A percentile compares a stretch with the other conserved stretches of the same genome.
phyloP scores from a whole-genome alignment of 148 eudicot genomes.

The Vaccinium vitisidaea region DNA sequence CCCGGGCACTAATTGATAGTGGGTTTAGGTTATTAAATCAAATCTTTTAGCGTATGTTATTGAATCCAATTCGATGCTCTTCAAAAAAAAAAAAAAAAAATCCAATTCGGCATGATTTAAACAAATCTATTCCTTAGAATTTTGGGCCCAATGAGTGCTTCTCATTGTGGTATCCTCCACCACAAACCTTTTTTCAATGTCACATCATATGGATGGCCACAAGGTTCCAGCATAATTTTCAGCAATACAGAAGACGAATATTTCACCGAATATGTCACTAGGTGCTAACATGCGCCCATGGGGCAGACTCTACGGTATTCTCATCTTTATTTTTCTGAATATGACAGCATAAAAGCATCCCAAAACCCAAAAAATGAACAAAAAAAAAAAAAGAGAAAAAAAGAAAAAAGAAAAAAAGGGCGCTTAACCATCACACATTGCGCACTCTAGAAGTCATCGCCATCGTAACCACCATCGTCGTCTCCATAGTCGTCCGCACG shows the following conservation, averaged over 20 bases:
- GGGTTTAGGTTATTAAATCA: too few relatives aligned
- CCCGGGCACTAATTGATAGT: too few relatives aligned
- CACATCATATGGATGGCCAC: background rate
- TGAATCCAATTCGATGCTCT: too few relatives aligned
- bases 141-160: too few relatives aligned
- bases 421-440: background rate
- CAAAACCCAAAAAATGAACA: background rate
- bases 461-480: conserved; percentile 27
- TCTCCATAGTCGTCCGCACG: conserved; percentile 13
- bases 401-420: too few relatives aligned
- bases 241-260: background rate
- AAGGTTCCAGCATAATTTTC: background rate
- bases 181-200: too few relatives aligned
- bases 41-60: too few relatives aligned
- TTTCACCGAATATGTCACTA: background rate
- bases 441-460: conserved; percentile 23
- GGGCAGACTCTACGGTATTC: background rate
- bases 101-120: too few relatives aligned
- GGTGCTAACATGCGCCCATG: background rate
- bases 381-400: background rate
- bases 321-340: background rate
- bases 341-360: background rate
- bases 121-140: too few relatives aligned
- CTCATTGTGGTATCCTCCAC: too few relatives aligned
- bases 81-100: too few relatives aligned